These are phyloP conservation scores for Ormosia emarginata DNA, from an alignment of 306 rosid genomes.

Conservation along the genomic window DNA sequence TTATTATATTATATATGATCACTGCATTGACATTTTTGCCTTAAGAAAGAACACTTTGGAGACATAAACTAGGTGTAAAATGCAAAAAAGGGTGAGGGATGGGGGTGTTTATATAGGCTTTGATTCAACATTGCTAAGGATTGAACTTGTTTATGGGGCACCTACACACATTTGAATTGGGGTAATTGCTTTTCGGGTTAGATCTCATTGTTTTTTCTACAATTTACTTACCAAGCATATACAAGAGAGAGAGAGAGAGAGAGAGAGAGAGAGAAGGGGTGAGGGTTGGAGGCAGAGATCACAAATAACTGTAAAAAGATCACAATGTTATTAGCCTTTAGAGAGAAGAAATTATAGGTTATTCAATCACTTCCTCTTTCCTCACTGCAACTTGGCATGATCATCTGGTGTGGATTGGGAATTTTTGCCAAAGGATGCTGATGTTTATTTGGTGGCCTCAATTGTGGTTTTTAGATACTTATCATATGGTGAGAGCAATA, in stretches of 20 bases:
- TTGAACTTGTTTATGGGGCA: not conserved
- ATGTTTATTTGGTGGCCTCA: not conserved
- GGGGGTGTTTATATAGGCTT: not conserved
- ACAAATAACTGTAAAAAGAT: not conserved
- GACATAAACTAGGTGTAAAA: not conserved
- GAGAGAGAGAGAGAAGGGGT: not conserved
- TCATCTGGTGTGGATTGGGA: not conserved
- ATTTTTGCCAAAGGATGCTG: not conserved
- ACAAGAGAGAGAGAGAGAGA: not conserved
- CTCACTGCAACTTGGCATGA: not conserved
- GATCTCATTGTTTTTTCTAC: not conserved
- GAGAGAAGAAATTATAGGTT: slow-evolving; percentile 2
- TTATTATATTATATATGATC: not conserved
- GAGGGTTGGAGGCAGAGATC: not conserved
- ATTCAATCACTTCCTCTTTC: not conserved
- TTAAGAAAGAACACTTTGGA: not conserved
- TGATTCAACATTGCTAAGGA: not conserved
- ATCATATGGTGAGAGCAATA: not conserved
- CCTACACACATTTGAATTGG: not conserved
- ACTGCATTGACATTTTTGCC: slow-evolving; percentile 9
- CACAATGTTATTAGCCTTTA: not conserved
- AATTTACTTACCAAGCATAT: not conserved
- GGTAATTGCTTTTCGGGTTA: not conserved
- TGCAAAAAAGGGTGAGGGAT: not conserved
- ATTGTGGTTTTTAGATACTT: not conserved